Conservation (phyloP, 352 stramenopile species). For the Phytophthora kernoviae region DNA sequence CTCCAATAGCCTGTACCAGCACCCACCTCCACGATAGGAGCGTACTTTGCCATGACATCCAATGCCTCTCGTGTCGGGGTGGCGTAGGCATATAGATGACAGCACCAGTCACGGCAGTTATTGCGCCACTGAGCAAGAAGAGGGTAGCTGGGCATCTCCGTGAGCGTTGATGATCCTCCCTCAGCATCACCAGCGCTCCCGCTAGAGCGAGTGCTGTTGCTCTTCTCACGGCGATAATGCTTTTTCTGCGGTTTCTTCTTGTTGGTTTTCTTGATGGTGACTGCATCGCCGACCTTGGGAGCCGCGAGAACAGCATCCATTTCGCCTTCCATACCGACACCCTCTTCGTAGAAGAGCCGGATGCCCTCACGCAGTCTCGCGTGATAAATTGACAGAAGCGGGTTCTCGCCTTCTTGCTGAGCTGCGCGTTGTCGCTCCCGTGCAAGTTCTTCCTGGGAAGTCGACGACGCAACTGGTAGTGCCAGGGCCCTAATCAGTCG, state of each 20-base stretch:
- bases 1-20: slow-evolving; percentile 92
- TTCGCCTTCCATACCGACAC: slow-evolving; percentile 77
- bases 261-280: slow-evolving; percentile 29
- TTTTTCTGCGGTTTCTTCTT: slow-evolving; percentile 77
- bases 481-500: slow-evolving; percentile 48
- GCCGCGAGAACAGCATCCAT: slow-evolving; percentile 74
- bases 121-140: slow-evolving; percentile 77
- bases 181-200: slow-evolving; percentile 3
- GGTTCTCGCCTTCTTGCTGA: slow-evolving; percentile 39
- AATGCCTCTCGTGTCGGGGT: slow-evolving; percentile 67
- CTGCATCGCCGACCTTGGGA: slow-evolving; percentile 23
- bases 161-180: slow-evolving; percentile 16
- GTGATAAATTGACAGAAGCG: slow-evolving; percentile 65
- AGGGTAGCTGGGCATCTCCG: slow-evolving; percentile 67
- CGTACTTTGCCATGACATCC: slow-evolving; percentile 48
- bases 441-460: slow-evolving; percentile 23
- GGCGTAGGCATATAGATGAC: slow-evolving; percentile 74
- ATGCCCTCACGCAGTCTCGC: slow-evolving; percentile 68
- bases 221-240: slow-evolving; percentile 56
- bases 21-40: slow-evolving; percentile 87
- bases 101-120: slow-evolving; percentile 80
- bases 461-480: slow-evolving; percentile 33
- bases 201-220: slow-evolving; percentile 8
- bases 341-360: slow-evolving; percentile 79
- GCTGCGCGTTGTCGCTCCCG: slow-evolving; percentile 20